Conservation (phyloP, 805 yeast species). For the Wickerhamomyces ciferrii region DNA sequence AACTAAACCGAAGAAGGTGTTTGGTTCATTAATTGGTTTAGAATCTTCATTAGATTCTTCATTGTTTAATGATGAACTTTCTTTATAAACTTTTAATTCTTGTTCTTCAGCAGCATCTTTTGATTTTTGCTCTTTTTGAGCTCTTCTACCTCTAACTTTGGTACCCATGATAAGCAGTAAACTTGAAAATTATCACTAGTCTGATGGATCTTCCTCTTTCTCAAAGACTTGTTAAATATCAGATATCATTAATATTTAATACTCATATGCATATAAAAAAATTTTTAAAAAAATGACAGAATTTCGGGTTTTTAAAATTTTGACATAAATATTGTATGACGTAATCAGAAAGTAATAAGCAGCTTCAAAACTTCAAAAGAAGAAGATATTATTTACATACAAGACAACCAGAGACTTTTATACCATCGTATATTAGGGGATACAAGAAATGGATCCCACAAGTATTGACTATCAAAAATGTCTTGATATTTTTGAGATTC, state of each 20-base stretch:
- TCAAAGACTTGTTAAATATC: too few species aligned
- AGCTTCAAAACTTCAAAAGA: too few species aligned
- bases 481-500: too few species aligned
- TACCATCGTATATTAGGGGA: too few species aligned
- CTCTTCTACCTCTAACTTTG: constrained; percentile 40
- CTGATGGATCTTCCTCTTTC: too few species aligned
- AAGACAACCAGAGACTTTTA: too few species aligned
- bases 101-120: background rate
- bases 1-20: constrained; percentile 79
- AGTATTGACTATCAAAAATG: too few species aligned
- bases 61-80: constrained; percentile 5
- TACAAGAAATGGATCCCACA: too few species aligned
- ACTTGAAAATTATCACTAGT: background rate
- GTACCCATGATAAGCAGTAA: constrained; percentile 14
- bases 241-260: too few species aligned
- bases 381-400: too few species aligned
- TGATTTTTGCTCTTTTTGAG: constrained; percentile 22
- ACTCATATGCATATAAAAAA: background rate
- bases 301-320: constrained; percentile 1
- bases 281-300: background rate
- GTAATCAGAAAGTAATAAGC: too few species aligned
- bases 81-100: constrained; percentile 2
- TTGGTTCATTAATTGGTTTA: constrained; percentile 20
- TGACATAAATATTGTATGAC: too few species aligned
- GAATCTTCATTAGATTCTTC: constrained; percentile 8